These are phyloP conservation scores for Dendrobium catenatum DNA, from an alignment of 106 monocot species.

Conservation along the genomic window DNA sequence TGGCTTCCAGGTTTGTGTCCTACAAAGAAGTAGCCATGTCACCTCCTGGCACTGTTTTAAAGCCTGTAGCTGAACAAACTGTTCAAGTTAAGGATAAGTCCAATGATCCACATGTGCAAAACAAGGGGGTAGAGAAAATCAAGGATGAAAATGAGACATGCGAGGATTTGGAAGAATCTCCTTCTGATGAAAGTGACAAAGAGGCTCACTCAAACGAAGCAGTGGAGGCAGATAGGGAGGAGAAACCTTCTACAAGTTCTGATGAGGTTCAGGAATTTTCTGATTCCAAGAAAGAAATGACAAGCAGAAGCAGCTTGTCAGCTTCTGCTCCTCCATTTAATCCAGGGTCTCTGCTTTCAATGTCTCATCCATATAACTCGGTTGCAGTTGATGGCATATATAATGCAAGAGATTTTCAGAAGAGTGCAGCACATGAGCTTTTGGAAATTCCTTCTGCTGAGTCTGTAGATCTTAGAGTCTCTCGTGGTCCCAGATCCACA, in stretches of 20 bases:
- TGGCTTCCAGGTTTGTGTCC: slow-evolving; percentile 66
- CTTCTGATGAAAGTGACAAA: slow-evolving; percentile 29
- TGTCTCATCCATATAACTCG: slow-evolving; percentile 50
- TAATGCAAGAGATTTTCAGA: slow-evolving; percentile 2
- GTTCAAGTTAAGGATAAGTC: slow-evolving; percentile 22
- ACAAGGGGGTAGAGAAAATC: slow-evolving; percentile 2
- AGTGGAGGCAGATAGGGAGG: slow-evolving; percentile 5
- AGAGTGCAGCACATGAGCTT: slow-evolving; percentile 14
- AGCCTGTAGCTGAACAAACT: slow-evolving; percentile 23
- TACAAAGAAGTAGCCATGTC: slow-evolving; percentile 93
- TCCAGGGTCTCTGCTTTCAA: slow-evolving; percentile 52
- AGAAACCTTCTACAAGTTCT: slow-evolving; percentile 35
- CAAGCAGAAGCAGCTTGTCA: slow-evolving; percentile 69
- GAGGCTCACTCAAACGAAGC: slow-evolving; percentile 25
- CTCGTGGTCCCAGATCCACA: slow-evolving; percentile 61
- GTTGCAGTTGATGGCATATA: background rate
- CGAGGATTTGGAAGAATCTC: slow-evolving; percentile 16
- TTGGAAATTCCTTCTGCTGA: slow-evolving; percentile 34
- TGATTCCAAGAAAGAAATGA: slow-evolving; percentile 23
- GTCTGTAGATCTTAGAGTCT: slow-evolving; percentile 49
- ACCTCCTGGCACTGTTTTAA: slow-evolving; percentile 87
- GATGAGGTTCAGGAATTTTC: slow-evolving; percentile 19
- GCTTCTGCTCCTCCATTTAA: slow-evolving; percentile 92
- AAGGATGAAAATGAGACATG: slow-evolving; percentile 25
- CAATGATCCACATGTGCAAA: slow-evolving; percentile 2